Percentiles rank a stretch among this genome's conserved stretches.
Conservation (phyloP, 352 stramenopile genomes). For the Pythium phragmiticola region DNA sequence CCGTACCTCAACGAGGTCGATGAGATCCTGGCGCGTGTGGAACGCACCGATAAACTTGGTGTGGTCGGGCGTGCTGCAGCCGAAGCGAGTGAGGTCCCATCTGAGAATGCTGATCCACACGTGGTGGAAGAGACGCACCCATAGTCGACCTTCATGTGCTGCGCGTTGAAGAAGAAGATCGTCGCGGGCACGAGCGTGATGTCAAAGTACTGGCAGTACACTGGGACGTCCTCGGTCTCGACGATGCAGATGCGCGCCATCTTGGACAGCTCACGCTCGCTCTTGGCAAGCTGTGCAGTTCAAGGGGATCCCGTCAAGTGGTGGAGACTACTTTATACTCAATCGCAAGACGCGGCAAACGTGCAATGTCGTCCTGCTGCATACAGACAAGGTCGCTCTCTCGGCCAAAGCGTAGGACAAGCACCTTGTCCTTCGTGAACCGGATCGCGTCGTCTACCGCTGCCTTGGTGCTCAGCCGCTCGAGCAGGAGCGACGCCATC, state of each 20-base stretch:
- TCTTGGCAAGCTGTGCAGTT: slow-evolving; percentile 58
- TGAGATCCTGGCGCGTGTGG: slow-evolving; percentile 70
- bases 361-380: slow-evolving; percentile 84
- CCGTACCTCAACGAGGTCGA: slow-evolving; percentile 82
- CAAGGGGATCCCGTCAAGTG: not conserved
- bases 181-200: slow-evolving; percentile 85
- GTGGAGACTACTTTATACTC: too few relatives aligned
- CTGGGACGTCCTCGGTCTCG: slow-evolving; percentile 65
- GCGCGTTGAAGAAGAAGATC: slow-evolving; percentile 87
- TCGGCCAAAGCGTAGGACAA: slow-evolving; percentile 80
- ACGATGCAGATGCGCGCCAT: slow-evolving; percentile 78
- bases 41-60: slow-evolving; percentile 89
- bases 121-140: slow-evolving; percentile 35
- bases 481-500: slow-evolving; percentile 77
- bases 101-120: not conserved
- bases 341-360: not conserved
- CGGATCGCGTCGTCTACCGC: slow-evolving; percentile 78
- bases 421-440: slow-evolving; percentile 74
- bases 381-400: slow-evolving; percentile 66
- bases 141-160: slow-evolving; percentile 91
- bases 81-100: not conserved
- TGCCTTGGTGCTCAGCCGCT: slow-evolving; percentile 56
- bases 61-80: slow-evolving; percentile 71
- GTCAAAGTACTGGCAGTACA: slow-evolving; percentile 90
- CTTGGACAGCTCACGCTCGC: slow-evolving; percentile 70